phyloP scores from a whole-genome alignment of 192 early-diverging fungal genomes.

The Umbelopsis sp. region DNA sequence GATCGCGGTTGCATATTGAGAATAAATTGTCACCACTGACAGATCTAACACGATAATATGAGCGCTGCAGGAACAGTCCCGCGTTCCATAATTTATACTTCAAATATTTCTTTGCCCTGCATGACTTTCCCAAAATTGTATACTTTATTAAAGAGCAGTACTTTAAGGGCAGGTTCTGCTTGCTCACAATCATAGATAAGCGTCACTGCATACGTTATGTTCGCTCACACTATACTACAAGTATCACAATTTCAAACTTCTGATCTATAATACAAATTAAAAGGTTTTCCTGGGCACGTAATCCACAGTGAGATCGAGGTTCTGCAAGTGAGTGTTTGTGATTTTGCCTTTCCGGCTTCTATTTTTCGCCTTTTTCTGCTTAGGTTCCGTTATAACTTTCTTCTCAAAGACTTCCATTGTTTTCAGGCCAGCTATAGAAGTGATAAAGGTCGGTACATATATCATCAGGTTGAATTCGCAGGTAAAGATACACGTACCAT shows the following conservation, averaged over 20 bases:
- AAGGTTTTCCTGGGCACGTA: conserved; percentile 49
- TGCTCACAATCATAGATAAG: no score
- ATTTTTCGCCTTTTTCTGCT: conserved; percentile 60
- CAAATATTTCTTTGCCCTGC: no score
- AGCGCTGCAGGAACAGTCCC: conserved; percentile 3
- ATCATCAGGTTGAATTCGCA: neutral
- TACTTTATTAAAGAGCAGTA: no score
- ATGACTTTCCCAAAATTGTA: no score
- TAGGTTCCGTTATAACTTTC: conserved; percentile 54
- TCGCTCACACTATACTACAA: no score
- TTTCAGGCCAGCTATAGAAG: conserved; percentile 61
- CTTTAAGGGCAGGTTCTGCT: no score
- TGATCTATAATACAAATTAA: neutral
- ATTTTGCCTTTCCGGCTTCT: conserved; percentile 72
- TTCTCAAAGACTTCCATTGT: conserved; percentile 75
- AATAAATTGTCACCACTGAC: neutral
- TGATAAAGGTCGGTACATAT: neutral
- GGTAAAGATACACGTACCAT: conserved; percentile 33
- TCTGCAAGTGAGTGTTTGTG: conserved; percentile 78
- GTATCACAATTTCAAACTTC: no score
- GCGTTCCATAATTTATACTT: neutral
- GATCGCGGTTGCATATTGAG: conserved; percentile 9
- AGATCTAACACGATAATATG: neutral
- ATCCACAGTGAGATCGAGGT: conserved; percentile 76
- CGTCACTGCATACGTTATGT: no score